A percentile compares a stretch with the other conserved stretches of the same genome.
phyloP scores from a whole-genome alignment of 345 rosid genomes.

The Carallia pectinifolia region DNA sequence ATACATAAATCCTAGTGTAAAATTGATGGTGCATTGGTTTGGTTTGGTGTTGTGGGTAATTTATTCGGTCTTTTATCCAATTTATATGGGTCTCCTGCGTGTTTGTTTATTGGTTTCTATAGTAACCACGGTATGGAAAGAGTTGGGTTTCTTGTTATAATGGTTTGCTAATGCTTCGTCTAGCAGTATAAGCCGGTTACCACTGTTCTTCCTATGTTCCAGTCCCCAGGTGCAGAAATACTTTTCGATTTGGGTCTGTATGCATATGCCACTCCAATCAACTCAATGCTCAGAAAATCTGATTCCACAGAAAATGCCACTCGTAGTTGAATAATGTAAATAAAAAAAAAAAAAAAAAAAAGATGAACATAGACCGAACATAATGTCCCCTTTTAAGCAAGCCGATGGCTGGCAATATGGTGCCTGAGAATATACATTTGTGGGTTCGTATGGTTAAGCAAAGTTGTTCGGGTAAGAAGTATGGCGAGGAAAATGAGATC shows the following conservation, averaged over 20 bases:
- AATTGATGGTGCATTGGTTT: conserved; percentile 13
- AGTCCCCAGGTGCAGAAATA: too few relatives aligned
- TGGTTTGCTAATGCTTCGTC: background rate
- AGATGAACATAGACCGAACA: too few relatives aligned
- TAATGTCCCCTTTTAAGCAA: background rate
- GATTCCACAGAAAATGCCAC: background rate
- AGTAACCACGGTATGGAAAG: conserved; percentile 19
- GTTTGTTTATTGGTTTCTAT: conserved; percentile 14
- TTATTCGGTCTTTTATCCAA: conserved; percentile 5
- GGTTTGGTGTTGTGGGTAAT: conserved; percentile 20
- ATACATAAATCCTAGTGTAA: conserved; percentile 6
- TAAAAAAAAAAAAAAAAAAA: too few relatives aligned
- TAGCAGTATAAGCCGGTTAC: background rate
- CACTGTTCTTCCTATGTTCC: background rate
- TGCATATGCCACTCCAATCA: background rate
- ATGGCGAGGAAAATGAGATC: background rate
- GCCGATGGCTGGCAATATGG: background rate
- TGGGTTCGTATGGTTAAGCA: background rate
- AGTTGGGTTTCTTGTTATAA: conserved; percentile 19
- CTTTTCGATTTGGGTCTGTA: background rate
- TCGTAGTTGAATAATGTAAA: conserved; percentile 1
- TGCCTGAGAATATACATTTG: background rate
- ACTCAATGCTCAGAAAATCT: background rate
- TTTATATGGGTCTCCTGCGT: conserved; percentile 17
- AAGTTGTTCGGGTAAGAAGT: too few relatives aligned